Conservation (phyloP, 2,329 filamentous ascomycete species). For the Raffaelea deltoideospora region DNA sequence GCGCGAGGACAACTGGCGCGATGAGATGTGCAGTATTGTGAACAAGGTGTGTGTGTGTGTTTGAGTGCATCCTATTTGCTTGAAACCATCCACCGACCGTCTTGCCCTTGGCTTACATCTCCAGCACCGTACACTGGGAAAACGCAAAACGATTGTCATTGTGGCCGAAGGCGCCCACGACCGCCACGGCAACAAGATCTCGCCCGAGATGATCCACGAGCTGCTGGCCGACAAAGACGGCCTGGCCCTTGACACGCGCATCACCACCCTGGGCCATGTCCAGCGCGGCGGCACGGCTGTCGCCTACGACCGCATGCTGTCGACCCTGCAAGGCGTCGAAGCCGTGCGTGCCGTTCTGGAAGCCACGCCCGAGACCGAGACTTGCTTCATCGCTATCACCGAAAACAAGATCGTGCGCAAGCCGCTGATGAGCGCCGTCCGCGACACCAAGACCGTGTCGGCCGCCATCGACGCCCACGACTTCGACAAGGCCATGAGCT, state of each 20-base stretch:
- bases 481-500: conserved; percentile 72
- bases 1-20: conserved; percentile 71
- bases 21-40: conserved; percentile 72
- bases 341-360: conserved; percentile 85
- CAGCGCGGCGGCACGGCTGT: conserved; percentile 87
- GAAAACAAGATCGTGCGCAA: conserved; percentile 96
- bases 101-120: too few relatives aligned
- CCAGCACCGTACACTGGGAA: conserved; percentile 74
- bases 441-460: conserved; percentile 71
- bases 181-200: conserved; percentile 68
- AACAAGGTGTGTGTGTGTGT: conserved; percentile 37
- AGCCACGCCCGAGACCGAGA: conserved; percentile 75
- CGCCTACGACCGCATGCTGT: conserved; percentile 86
- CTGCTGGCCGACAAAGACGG: conserved; percentile 62
- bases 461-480: conserved; percentile 71
- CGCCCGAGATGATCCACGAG: conserved; percentile 66
- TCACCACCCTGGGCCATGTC: conserved; percentile 93
- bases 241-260: conserved; percentile 75
- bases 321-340: conserved; percentile 85
- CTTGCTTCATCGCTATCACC: conserved; percentile 87
- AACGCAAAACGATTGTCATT: conserved; percentile 96
- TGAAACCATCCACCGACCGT: too few relatives aligned
- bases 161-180: conserved; percentile 92
- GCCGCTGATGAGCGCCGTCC: conserved; percentile 76
- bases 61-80: too few relatives aligned